phyloP scores from a whole-genome alignment of 2,329 filamentous ascomycete species.

The Stylonectria norvegica region DNA sequence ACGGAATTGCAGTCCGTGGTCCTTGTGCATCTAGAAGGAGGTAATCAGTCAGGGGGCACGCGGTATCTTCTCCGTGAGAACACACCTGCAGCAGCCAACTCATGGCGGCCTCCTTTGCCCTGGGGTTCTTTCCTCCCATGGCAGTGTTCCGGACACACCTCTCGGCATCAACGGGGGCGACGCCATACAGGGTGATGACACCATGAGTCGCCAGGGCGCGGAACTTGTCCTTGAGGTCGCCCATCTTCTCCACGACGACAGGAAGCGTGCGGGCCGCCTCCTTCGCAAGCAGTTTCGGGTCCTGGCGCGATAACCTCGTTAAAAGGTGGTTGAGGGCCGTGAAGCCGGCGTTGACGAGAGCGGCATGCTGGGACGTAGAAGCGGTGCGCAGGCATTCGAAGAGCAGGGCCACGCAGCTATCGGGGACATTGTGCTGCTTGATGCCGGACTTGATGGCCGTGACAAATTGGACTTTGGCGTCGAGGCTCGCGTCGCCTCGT shows the following conservation, averaged over 20 bases:
- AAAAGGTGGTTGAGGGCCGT: slow-evolving; percentile 84
- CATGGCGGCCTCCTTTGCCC: slow-evolving; percentile 81
- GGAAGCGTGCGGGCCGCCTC: slow-evolving; percentile 70
- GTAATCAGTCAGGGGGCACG: slow-evolving; percentile 4
- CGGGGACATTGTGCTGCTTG: slow-evolving; percentile 88
- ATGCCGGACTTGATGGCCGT: slow-evolving; percentile 79
- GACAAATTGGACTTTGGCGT: slow-evolving; percentile 68
- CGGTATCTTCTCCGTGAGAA: background rate
- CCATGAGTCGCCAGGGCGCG: slow-evolving; percentile 70
- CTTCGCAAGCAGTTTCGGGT: slow-evolving; percentile 68
- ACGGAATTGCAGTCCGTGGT: slow-evolving; percentile 76
- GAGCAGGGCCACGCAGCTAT: slow-evolving; percentile 64
- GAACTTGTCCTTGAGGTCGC: slow-evolving; percentile 83
- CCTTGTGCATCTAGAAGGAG: slow-evolving; percentile 67
- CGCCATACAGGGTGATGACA: slow-evolving; percentile 72
- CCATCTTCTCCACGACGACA: slow-evolving; percentile 77
- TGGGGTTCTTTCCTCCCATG: slow-evolving; percentile 74
- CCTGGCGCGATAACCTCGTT: slow-evolving; percentile 81
- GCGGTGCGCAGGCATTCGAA: slow-evolving; percentile 80
- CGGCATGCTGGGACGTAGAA: slow-evolving; percentile 71
- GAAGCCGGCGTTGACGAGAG: slow-evolving; percentile 78
- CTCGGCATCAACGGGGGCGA: slow-evolving; percentile 71
- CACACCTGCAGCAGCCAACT: slow-evolving; percentile 76
- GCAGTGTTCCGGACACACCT: slow-evolving; percentile 73
- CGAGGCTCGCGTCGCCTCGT: slow-evolving; percentile 62